Evolutionary conservation across 2,329 filamentous ascomycete genomes (phyloP), one percentile per base, ranked within the genome.

Genomic region (Apiospora koreana): DNA sequence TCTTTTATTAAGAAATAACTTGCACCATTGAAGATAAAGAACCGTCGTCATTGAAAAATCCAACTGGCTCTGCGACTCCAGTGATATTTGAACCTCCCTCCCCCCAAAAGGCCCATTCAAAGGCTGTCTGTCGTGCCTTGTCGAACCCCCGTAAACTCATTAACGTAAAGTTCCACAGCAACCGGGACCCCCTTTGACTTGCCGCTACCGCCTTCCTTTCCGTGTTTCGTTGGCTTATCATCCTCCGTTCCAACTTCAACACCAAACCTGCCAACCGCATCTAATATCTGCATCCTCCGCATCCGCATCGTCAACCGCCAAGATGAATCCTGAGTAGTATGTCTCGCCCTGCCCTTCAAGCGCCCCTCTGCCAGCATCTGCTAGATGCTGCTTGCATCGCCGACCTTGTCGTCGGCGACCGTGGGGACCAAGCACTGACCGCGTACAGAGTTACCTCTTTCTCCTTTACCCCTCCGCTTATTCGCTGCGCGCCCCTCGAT

Each of bases 301-400:
- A 48, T 67, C 68, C 70, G 68, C 71, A 54, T 68, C 68, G 66
- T 67, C 65, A 69, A 46, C 50, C 58, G 48, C 83, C 87, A 93
- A 78, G 81, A 96, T 96, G 93, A 96, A 96, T 88, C 93, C 93
- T 82, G 93, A 96, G 93, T 96, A 89, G 93, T 96, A 91, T 81
- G 93, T 91, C 78, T 23, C 35, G 3, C 72, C 76, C 73, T 71
- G 74, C 75, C 71, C 54, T 77, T 71, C 69, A 38, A 1, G 31
- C 28, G 12, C 48, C 16, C 25, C 23, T 43, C 25, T 12, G 23
- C 48, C 5, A 54, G 48, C 48, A 54, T 54, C 48, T 54, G 14
- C 4, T 54, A 38, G 46, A 16, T 70, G 50, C 70, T 71, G 69
- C 12, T 69, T 43, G 64, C 67, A 5, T 71, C 54, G 43, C 68